These are phyloP conservation scores for Ceriops tagal DNA, from an alignment of 345 rosid species.

Conservation along the genomic window DNA sequence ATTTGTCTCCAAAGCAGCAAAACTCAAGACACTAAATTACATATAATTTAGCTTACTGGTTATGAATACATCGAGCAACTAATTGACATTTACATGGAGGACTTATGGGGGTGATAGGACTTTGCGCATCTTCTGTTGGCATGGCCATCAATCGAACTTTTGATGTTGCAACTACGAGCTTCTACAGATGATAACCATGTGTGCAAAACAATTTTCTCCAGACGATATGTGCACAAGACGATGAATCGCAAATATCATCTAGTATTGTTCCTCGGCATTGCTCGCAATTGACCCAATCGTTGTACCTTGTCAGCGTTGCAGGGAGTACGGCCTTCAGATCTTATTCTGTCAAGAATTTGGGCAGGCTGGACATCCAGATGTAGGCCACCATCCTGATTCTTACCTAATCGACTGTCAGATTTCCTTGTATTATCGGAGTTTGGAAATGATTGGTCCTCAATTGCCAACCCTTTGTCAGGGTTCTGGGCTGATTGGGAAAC, in stretches of 20 bases:
- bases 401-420: neutral
- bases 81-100: slow-evolving; percentile 28
- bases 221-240: slow-evolving; percentile 3
- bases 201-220: neutral
- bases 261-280: slow-evolving; percentile 31
- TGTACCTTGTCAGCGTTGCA: slow-evolving; percentile 30
- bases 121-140: slow-evolving; percentile 7
- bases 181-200: slow-evolving; percentile 1
- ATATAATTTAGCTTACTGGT: neutral
- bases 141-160: neutral
- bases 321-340: slow-evolving; percentile 32
- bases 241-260: slow-evolving; percentile 26
- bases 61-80: slow-evolving; percentile 18
- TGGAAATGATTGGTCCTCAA: slow-evolving; percentile 8
- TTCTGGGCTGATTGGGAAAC: slow-evolving; percentile 9
- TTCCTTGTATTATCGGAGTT: slow-evolving; percentile 11
- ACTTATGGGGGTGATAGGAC: neutral
- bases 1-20: slow-evolving; percentile 8
- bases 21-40: slow-evolving; percentile 14
- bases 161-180: slow-evolving; percentile 1
- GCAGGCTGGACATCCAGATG: slow-evolving; percentile 13
- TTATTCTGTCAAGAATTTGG: slow-evolving; percentile 35
- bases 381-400: slow-evolving; percentile 7
- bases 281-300: slow-evolving; percentile 25
- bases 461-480: slow-evolving; percentile 12